These are phyloP conservation scores for Picochlorum sp. DNA, from an alignment of 139 green algal genomes.

Conservation along the genomic window DNA sequence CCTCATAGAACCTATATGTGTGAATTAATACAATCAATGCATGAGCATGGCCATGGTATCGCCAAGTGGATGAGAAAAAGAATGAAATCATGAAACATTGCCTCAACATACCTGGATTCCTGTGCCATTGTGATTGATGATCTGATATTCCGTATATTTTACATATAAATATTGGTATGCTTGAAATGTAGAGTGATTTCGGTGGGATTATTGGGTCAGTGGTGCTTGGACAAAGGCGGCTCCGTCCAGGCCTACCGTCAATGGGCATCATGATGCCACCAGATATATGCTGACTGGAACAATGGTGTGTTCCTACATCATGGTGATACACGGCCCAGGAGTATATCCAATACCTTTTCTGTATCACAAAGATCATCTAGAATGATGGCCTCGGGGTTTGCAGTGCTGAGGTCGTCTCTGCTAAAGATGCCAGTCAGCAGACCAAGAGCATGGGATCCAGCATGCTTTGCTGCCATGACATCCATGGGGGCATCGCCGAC, in stretches of 20 bases:
- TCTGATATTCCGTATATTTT: no score
- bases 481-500: constrained; percentile 78
- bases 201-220: no score
- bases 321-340: no score
- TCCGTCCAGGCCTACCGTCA: not conserved
- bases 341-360: constrained; percentile 5
- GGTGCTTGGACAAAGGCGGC: not conserved
- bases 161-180: no score
- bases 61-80: not conserved
- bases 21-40: constrained; percentile 4
- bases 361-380: constrained; percentile 24
- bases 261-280: not conserved
- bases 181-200: no score
- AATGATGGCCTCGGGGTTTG: constrained; percentile 14
- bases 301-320: no score
- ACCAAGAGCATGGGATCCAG: constrained; percentile 50
- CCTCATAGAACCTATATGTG: constrained; percentile 87
- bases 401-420: constrained; percentile 31
- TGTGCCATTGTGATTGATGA: constrained; percentile 13
- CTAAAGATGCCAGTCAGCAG: constrained; percentile 72
- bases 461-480: constrained; percentile 58
- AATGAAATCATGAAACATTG: not conserved
- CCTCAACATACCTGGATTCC: constrained; percentile 25
- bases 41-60: not conserved
- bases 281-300: no score